These are phyloP conservation scores for Botryotinia globosa DNA, from an alignment of 2,329 filamentous ascomycete genomes.

Conservation along the genomic window DNA sequence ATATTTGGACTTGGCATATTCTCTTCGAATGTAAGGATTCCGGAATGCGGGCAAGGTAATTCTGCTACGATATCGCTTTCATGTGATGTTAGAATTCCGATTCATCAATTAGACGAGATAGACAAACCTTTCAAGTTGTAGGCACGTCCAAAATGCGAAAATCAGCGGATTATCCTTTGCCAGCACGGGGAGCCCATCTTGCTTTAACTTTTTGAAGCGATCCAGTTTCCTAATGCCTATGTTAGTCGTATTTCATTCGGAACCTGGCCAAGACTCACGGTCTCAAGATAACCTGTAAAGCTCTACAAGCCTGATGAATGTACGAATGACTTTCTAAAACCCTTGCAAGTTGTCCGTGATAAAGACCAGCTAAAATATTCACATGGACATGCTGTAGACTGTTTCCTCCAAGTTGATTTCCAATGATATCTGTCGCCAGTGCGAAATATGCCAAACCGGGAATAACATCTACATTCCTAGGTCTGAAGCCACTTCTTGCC, in stretches of 20 bases:
- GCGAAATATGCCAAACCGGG: slow-evolving; percentile 90
- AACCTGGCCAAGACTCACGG: slow-evolving; percentile 42
- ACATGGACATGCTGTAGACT: slow-evolving; percentile 83
- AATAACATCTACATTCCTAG: slow-evolving; percentile 75
- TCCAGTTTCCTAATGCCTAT: slow-evolving; percentile 36
- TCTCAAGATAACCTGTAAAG: slow-evolving; percentile 70
- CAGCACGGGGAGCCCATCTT: slow-evolving; percentile 7
- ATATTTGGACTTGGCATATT: slow-evolving; percentile 66
- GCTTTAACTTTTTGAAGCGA: slow-evolving; percentile 43
- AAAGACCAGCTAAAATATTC: slow-evolving; percentile 79
- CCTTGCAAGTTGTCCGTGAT: slow-evolving; percentile 82
- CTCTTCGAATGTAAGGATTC: slow-evolving; percentile 59
- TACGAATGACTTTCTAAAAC: slow-evolving; percentile 78
- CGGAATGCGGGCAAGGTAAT: slow-evolving; percentile 61
- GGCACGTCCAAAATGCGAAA: slow-evolving; percentile 87
- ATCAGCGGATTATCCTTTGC: slow-evolving; percentile 60
- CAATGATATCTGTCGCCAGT: slow-evolving; percentile 80
- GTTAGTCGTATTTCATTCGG: slow-evolving; percentile 16
- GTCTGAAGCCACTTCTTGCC: slow-evolving; percentile 18
- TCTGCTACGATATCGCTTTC: slow-evolving; percentile 86
- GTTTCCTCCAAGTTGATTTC: slow-evolving; percentile 75
- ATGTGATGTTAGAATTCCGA: slow-evolving; percentile 23
- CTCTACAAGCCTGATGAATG: slow-evolving; percentile 55
- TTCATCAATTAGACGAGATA: not conserved
- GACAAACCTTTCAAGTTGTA: slow-evolving; percentile 81